Base-by-base conservation (phyloP, 441 rosid species). In the Lepidium campestre region DNA sequence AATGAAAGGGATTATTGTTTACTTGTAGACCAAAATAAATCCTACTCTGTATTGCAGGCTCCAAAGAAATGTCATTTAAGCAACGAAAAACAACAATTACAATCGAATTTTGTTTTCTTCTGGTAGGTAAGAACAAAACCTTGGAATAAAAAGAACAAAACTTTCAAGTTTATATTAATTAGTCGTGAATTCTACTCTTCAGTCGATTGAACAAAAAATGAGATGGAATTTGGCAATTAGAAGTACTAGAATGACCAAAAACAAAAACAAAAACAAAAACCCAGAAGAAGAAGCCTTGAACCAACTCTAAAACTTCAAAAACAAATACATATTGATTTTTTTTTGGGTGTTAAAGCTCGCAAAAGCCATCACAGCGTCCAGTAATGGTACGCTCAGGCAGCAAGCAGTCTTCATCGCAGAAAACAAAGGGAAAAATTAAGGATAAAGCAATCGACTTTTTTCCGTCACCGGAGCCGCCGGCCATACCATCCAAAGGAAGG, bases 351-450 rank as follows among this genome's bases (percentile, higher is more conserved):
- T 66, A 67, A 47, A 83, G 86, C 91, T 80, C 79, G 87, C 88
- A 50, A 1, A 20, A 22, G 82, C 87, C 85, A 75, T 86, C 91
- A 82, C 47, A 37, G 64, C 81, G 78, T 75, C 74, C 73, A 67
- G 20, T 55, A 61, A 55, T 63, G 63, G 56, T 27, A 3, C 53
- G 79, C 85, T 86, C 86, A 55, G 91, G 78, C 81, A 37, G 86
- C 88, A 69, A 85, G 85, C 87, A 80, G 83, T 83, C 91, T 67
- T 83, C 88, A 86, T 81, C 61, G 76, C 88, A 8, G 81, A 77
- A 74, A 73, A 62, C 66, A 71, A 41, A 54, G 59, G 36, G 62
- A 1, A 4, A 6, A 6, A 7, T 29, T 25, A 39, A 29, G 29
- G 14, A 23, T 18, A 9, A 39, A 65, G 60, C 46, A 68, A 37